phyloP scores from a whole-genome alignment of 1,139 yeast species.

The Yamadazyma trypodendri region DNA sequence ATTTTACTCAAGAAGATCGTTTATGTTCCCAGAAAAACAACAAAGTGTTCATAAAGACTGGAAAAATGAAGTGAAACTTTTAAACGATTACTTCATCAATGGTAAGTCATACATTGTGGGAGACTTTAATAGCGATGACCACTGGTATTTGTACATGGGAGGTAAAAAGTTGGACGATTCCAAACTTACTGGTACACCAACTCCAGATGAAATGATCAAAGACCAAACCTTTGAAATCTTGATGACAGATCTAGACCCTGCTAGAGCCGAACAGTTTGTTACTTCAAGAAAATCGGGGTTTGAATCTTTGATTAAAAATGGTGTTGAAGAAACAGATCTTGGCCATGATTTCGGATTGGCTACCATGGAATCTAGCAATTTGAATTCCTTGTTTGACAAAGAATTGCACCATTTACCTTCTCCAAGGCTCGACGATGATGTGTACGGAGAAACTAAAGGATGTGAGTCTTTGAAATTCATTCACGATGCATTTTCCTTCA shows the following conservation, averaged over 20 bases:
- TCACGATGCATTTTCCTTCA: constrained; percentile 87
- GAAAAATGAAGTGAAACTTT: constrained; percentile 72
- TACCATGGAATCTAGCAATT: constrained; percentile 60
- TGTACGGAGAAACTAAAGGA: constrained; percentile 20
- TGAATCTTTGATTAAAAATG: constrained; percentile 30
- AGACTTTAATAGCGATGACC: constrained; percentile 67
- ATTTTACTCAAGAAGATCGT: constrained; percentile 87
- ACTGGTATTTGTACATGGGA: constrained; percentile 87
- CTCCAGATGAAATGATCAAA: constrained; percentile 4
- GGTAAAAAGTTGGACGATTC: constrained; percentile 25
- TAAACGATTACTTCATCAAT: constrained; percentile 60
- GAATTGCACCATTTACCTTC: constrained; percentile 32
- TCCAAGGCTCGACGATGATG: constrained; percentile 29
- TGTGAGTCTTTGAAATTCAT: constrained; percentile 28
- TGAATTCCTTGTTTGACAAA: constrained; percentile 55
- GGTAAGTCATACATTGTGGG: constrained; percentile 83
- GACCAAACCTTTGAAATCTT: constrained; percentile 88
- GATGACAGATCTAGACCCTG: constrained; percentile 80
- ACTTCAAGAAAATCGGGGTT: constrained; percentile 57
- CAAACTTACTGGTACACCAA: background rate
- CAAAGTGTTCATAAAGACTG: constrained; percentile 79
- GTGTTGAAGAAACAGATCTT: constrained; percentile 58
- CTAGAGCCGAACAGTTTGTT: constrained; percentile 59
- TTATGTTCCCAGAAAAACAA: constrained; percentile 90
- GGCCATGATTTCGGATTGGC: constrained; percentile 76